phyloP scores from a whole-genome alignment of 2,329 filamentous ascomycete genomes.

The Aspergillus sojae region DNA sequence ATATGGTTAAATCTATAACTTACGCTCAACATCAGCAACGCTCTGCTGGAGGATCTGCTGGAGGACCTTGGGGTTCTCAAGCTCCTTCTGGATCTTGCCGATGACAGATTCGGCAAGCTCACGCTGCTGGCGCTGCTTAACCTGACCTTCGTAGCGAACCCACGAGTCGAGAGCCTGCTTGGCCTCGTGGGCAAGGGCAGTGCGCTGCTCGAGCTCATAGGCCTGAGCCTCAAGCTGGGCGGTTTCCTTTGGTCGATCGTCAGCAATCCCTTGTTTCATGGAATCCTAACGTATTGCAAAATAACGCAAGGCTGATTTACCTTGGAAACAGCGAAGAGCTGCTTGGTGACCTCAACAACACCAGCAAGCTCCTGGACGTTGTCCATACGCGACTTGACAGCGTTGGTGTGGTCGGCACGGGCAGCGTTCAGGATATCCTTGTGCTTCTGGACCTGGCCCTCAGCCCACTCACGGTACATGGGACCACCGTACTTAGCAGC shows the following conservation, averaged over 20 bases:
- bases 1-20: slow-evolving; percentile 34
- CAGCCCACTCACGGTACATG: slow-evolving; percentile 88
- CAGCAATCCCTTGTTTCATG: background rate
- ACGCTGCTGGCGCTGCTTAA: slow-evolving; percentile 97
- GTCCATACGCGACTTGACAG: slow-evolving; percentile 91
- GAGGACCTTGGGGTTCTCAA: slow-evolving; percentile 95
- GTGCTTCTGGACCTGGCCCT: slow-evolving; percentile 87
- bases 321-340: slow-evolving; percentile 97
- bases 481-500: slow-evolving; percentile 94
- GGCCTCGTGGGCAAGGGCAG: slow-evolving; percentile 86
- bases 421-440: slow-evolving; percentile 93
- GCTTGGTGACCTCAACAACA: slow-evolving; percentile 96
- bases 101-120: slow-evolving; percentile 93
- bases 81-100: slow-evolving; percentile 97
- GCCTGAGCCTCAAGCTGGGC: slow-evolving; percentile 93
- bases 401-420: slow-evolving; percentile 89
- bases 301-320: slow-evolving; percentile 51
- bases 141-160: slow-evolving; percentile 97
- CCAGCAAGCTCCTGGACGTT: slow-evolving; percentile 92
- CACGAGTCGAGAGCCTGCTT: slow-evolving; percentile 96
- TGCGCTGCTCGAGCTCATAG: slow-evolving; percentile 96
- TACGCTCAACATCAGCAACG: slow-evolving; percentile 94
- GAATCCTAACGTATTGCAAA: background rate
- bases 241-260: slow-evolving; percentile 70
- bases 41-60: slow-evolving; percentile 99